Percentiles rank a stretch among this genome's conserved stretches.
These are phyloP conservation scores for Phragmites australis DNA, from an alignment of 176 grass and related monocot species.

Conservation along the genomic window DNA sequence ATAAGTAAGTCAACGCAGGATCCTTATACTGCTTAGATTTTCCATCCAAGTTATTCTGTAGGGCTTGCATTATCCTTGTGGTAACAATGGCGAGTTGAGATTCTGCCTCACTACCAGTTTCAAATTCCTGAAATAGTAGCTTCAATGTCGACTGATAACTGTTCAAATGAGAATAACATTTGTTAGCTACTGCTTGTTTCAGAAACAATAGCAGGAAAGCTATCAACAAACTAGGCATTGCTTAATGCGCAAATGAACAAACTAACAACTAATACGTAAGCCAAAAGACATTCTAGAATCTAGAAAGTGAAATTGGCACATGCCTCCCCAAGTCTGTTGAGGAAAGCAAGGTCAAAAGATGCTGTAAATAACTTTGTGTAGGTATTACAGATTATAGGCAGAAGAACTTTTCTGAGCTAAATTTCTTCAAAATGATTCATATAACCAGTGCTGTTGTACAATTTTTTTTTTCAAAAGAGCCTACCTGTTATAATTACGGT, in stretches of 20 bases:
- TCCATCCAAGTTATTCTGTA: constrained; percentile 93
- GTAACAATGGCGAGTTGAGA: constrained; percentile 90
- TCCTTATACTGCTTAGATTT: constrained; percentile 97
- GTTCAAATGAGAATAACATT: constrained; percentile 38
- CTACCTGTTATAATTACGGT: not conserved
- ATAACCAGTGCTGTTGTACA: not conserved
- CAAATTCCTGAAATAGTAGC: constrained; percentile 89
- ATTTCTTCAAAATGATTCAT: constrained; percentile 3
- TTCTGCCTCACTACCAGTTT: constrained; percentile 63
- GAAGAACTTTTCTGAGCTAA: not conserved
- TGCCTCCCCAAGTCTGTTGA: not conserved
- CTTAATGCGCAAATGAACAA: constrained; percentile 21
- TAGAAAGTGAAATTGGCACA: constrained; percentile 12
- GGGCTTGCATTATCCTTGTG: constrained; percentile 96
- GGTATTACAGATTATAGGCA: not conserved
- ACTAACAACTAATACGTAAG: constrained; percentile 1
- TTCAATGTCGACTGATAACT: constrained; percentile 90
- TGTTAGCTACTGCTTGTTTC: constrained; percentile 24
- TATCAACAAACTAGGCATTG: not conserved
- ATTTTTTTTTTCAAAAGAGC: not conserved
- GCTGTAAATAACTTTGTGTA: not conserved
- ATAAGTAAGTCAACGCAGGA: constrained; percentile 74
- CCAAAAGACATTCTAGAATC: constrained; percentile 14
- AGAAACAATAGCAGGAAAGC: constrained; percentile 6
- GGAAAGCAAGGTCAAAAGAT: constrained; percentile 1